These are phyloP conservation scores for Cocos nucifera DNA, from an alignment of 176 grass and related monocot genomes.

Conservation along the genomic window DNA sequence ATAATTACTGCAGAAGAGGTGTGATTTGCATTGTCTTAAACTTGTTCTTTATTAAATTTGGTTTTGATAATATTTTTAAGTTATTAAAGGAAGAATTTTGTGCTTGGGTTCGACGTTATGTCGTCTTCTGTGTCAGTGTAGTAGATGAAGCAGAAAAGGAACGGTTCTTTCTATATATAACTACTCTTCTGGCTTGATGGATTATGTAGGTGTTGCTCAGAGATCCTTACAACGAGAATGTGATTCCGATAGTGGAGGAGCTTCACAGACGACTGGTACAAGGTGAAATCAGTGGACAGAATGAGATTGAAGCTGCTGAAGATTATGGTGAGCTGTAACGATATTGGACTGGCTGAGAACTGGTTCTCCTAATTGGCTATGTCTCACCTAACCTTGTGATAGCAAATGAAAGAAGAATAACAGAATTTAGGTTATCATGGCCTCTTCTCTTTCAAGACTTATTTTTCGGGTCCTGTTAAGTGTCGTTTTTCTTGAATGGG, in stretches of 20 bases:
- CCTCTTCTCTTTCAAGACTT: too few relatives aligned
- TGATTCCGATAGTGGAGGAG: slow-evolving; percentile 14
- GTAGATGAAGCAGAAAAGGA: too few relatives aligned
- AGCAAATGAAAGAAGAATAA: background rate
- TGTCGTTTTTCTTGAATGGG: too few relatives aligned
- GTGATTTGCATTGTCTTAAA: background rate
- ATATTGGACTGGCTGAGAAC: too few relatives aligned
- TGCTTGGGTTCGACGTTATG: background rate
- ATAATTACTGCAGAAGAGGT: slow-evolving; percentile 11
- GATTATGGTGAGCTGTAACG: slow-evolving; percentile 7
- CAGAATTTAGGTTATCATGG: too few relatives aligned
- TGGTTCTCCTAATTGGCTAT: background rate
- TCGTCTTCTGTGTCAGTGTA: background rate
- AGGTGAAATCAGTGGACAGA: background rate
- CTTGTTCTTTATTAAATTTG: background rate
- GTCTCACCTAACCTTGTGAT: background rate
- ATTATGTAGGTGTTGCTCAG: slow-evolving; percentile 6
- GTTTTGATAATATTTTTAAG: background rate
- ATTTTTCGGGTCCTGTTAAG: too few relatives aligned
- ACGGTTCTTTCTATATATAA: background rate
- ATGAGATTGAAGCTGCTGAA: slow-evolving; percentile 17
- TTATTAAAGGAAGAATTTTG: background rate
- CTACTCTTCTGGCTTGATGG: background rate
- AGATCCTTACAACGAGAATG: slow-evolving; percentile 15
- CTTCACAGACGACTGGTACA: background rate